These are phyloP conservation scores for Cnidoscolus chayamansa DNA, from an alignment of 441 rosid species.

Conservation along the genomic window DNA sequence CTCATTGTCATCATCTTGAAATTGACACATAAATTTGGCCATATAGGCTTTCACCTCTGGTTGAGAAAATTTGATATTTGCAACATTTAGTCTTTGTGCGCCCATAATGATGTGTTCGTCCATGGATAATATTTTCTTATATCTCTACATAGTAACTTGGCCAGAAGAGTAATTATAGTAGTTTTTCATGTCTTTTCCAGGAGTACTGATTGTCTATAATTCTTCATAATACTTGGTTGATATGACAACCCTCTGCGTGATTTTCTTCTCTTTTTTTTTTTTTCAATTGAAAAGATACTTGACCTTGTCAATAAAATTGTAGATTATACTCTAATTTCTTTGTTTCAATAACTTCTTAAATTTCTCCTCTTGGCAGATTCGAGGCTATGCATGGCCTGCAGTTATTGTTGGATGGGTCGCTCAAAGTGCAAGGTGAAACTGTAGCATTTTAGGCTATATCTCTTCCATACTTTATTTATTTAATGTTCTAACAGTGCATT, in stretches of 20 bases:
- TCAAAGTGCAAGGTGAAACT: constrained; percentile 56
- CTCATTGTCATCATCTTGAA: not conserved
- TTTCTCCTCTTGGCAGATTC: constrained; percentile 36
- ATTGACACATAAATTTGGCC: not conserved
- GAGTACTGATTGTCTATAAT: constrained; percentile 31
- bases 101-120: not conserved
- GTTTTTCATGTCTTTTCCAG: constrained; percentile 45
- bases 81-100: not conserved
- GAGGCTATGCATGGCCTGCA: constrained; percentile 55
- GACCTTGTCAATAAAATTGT: not conserved
- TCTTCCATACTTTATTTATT: constrained; percentile 13
- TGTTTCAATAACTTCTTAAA: not conserved
- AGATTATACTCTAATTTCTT: constrained; percentile 4
- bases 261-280: not conserved
- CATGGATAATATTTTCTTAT: not conserved
- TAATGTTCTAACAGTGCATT: not conserved
- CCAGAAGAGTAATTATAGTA: not conserved
- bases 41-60: not conserved
- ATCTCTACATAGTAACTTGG: not conserved
- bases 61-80: constrained; percentile 1
- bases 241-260: not conserved
- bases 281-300: not conserved
- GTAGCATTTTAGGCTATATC: not conserved
- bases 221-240: not conserved
- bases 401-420: constrained; percentile 55